Evolutionary conservation across 2,329 filamentous ascomycete species (phyloP).

Genomic region (Bipolaris sorokiniana): DNA sequence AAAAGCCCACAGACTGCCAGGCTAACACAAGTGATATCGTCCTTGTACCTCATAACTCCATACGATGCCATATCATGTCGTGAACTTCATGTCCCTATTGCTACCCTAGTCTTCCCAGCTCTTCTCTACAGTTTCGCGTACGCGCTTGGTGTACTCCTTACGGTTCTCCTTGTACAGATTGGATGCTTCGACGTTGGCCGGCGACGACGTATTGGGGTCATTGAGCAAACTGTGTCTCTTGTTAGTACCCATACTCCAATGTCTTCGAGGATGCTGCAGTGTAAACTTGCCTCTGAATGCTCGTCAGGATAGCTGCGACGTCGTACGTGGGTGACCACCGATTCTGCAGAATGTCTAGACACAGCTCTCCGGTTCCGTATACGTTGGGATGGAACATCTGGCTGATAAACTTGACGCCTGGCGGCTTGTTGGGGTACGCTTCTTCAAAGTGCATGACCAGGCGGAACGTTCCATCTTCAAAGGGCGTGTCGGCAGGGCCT

Average conservation of each 20-base stretch:
- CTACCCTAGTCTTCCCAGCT: slow-evolving; percentile 85
- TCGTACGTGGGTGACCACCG: slow-evolving; percentile 99
- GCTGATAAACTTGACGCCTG: slow-evolving; percentile 97
- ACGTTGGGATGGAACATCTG: slow-evolving; percentile 99
- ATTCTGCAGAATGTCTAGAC: slow-evolving; percentile 95
- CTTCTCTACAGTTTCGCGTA: slow-evolving; percentile 97
- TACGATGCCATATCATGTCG: slow-evolving; percentile 19
- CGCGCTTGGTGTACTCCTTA: slow-evolving; percentile 93
- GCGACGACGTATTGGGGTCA: slow-evolving; percentile 97
- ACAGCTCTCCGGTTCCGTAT: slow-evolving; percentile 94
- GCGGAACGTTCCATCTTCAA: slow-evolving; percentile 96
- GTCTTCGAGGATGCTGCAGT: background rate
- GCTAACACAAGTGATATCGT: slow-evolving; percentile 17
- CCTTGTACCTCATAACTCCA: slow-evolving; percentile 29
- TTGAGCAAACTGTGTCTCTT: slow-evolving; percentile 75
- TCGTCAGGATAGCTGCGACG: slow-evolving; percentile 94
- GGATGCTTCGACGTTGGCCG: slow-evolving; percentile 96
- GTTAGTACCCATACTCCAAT: slow-evolving; percentile 22
- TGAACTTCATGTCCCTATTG: slow-evolving; percentile 14
- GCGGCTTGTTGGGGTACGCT: slow-evolving; percentile 97
- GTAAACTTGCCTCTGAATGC: slow-evolving; percentile 84
- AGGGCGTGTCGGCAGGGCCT: slow-evolving; percentile 93
- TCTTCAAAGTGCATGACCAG: slow-evolving; percentile 99
- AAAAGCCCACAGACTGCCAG: slow-evolving; percentile 13
- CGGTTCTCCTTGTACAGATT: slow-evolving; percentile 99